Evolutionary conservation across 106 monocot genomes (phyloP), one percentile per base, ranked within the genome.

Genomic region (Dioscorea zingiberensis): DNA sequence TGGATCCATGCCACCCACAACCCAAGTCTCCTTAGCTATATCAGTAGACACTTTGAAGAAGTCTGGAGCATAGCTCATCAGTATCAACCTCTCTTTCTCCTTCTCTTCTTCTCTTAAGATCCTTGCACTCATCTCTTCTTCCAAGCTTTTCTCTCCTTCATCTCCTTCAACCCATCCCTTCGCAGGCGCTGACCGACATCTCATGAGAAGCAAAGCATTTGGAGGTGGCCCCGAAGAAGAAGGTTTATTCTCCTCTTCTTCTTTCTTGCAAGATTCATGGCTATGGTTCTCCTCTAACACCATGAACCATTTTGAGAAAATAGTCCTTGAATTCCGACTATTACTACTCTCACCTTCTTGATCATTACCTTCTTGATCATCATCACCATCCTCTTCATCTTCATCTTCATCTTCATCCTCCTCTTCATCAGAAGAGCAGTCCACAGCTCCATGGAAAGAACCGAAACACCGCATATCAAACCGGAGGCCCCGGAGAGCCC

Each of bases 291-390:
- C 70, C 13, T 84, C 88, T 26, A 93, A 58, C 16, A 83, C 66
- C 93, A 80, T 88, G 69, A 93, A 83, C 93, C 88, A 93, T 62
- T 88, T 85, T 9, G 85, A 83, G 29, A 92, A 73, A n/a, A 71
- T 51, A 48, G 26, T 74, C 15, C 47, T 59, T 0, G 83, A 69
- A 14, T 48, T 21, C 51, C 66, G 55, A 2, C 71, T 68, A 8
- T 53, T 21, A 61, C 66, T 60, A 1, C 71, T 71, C 8, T 53
- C 60, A 38, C 73, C 74, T 16, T 59, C 49, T 16, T 57, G 59
- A 21, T 71, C 75, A 27, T 61, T 10, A 38, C 4, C 38, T 8
- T 38, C 38, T 8, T 6, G 9, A 38, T 38, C 30, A 30, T 30
- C 7, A 30, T 30, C 30, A 5, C 63, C 66, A 7, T 73, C 82